Base-by-base conservation (phyloP, 2,329 filamentous ascomycete genomes). In the Xylaria sp. region DNA sequence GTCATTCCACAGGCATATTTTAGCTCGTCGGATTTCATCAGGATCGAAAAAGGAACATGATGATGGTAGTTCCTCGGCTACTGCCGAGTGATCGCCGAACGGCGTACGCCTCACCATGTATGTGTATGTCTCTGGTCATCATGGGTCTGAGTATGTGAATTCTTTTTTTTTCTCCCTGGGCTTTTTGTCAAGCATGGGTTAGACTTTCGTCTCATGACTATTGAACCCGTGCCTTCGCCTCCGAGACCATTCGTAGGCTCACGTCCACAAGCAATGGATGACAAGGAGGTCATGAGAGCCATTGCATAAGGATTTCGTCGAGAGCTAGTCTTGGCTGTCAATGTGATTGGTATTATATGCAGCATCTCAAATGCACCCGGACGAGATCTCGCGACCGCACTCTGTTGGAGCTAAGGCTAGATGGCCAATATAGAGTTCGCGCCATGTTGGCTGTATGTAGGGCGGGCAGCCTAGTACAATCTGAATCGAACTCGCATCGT, bases 401-500 rank as follows among this genome's bases (percentile, higher is more conserved):
- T 9, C 3, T 22, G 27, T 27, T 7, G 57, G 27, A 9, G 6
- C 13, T 20, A 10, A 33, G 25, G 49, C 49, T 33, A 15, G 49
- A 31, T 11, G 17, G 7, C 17, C 27, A 33, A 53, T 42, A 31
- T 59, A 59, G 54, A 61, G 64, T 66, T 66, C 33, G 44, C 57
- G 51, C 56, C 33, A 33, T 31, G 47, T 61, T 56, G 33, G 57
- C 39, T 31, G 42, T n/a, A n/a, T 22, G 39, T 33, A 58, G 47
- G 31, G 49, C 50, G 15, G n/a, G 63, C 9, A 47, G 27, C 33
- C 63, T 69, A 69, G 36, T 42, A 47, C 47, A 42, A 60, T 63
- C 60, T 61, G 50, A 61, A 61, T 63, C 63, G 42, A 50, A 44
- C 39, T 57, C 25, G 20, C 59, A 69, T 58, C 60, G 53, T 50